Evolutionary conservation across 768 basidiomycete species (phyloP), one percentile per base, ranked within the genome.

Genomic region (Auriscalpium microsporum): DNA sequence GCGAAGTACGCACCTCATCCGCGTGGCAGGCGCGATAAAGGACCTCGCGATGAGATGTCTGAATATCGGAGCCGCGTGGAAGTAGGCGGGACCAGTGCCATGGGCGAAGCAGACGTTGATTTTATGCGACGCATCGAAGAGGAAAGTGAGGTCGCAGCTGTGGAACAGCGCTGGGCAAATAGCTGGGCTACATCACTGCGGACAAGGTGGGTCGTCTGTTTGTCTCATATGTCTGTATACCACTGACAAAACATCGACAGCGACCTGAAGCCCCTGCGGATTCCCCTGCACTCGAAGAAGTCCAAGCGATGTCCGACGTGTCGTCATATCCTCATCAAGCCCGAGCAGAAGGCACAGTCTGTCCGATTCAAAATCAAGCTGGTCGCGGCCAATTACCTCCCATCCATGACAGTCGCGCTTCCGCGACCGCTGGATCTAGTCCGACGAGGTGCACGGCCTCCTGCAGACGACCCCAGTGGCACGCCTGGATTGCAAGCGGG

Each of bases 341-440:
- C 96, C 4, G 96, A 99, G 68, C 89, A 94, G 65, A 99, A 99
- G 67, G 87, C 94, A 0, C 91, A 93, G 62, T 93, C 90, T 16
- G 87, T 90, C 38, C 83, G 92, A 16, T 97, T 86, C 78, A 97
- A 97, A 72, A 97, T 99, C 72, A 98, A 98, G 70, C 84, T 98
- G 50, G 90, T 95, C 55, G 96, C 95, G 0, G 83, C 90, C 33
- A 95, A 89, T 67, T 98, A 98, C 70, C 76, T 99, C 14, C 96
- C 96, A 0, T 81, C 86, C 2, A 88, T 98, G 35, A 79, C 83
- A 7, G 80, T 92, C 37, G 70, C 78, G 38, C 75, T 90, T 36
- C 87, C 88, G 19, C 83, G 81, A 57, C 71, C 73, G 23, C 42
- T 36, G 40, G 57, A 58, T 35, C 5, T 38, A 21, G 9, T 75